Base-by-base conservation (phyloP, 208 protist species). In the Leishmania tarentolae region DNA sequence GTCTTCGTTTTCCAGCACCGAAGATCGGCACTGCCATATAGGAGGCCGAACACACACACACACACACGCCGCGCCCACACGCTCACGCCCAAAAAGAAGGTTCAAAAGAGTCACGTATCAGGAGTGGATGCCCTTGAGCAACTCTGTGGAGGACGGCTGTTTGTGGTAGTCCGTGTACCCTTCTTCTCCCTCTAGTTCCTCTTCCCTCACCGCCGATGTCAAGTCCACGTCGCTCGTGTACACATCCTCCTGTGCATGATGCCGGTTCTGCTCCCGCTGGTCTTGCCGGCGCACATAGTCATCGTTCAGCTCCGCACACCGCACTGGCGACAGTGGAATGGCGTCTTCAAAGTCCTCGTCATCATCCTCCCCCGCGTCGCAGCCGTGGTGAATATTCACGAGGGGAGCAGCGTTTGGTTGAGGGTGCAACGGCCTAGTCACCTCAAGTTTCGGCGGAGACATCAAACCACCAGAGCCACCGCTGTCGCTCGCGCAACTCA, bases 301-400 rank as follows among this genome's bases (percentile, higher is more conserved):
- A 66, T 94, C 92, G 82, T 94, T 96, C 40, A 88, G 63, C 80
- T 87, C 85, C 0, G 89, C 85, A 81, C 85, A 92, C 3, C 88
- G 89, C 28, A 91, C 86, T 17, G 92, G 90, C 19, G 91, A 94
- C 17, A 96, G 88, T 6, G 93, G 90, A 1, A 95, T 79, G 17
- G 93, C 93, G 77, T 96, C 93, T 71, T 96, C 93, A 80, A 96
- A 96, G 83, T 94, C 90, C 28, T 92, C 90, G 77, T 96, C 90
- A 63, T 92, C 89, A 69, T 90, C 84, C 42, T 76, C 72, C 50
- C 40, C 50, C 44, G 47, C 8, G 82, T 81, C 59, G 37, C 31
- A 24, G 59, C 80, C 83, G 2, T 82, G 72, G 70, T 21, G 44
- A 59, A 44, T 40, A 28, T 65, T 37, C 37, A 83, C 69, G 3